Evolutionary conservation across 2,329 filamentous ascomycete genomes (phyloP).

Genomic region (Penicillium vulpinum): DNA sequence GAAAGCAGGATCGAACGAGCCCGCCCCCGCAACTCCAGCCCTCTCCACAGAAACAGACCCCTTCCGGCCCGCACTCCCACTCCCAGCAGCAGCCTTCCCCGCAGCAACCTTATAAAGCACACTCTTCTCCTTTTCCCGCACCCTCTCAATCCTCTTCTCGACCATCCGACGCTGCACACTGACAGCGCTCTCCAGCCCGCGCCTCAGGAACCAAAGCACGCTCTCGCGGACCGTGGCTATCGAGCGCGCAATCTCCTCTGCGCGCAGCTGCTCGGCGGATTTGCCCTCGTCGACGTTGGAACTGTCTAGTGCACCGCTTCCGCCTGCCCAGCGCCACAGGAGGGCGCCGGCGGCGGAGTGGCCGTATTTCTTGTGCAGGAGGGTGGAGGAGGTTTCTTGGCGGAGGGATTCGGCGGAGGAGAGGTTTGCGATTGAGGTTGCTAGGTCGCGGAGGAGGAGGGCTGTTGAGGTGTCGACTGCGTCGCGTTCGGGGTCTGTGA

Average conservation of each 20-base stretch:
- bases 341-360: conserved; percentile 48
- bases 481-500: conserved; percentile 81
- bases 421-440: conserved; percentile 74
- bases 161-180: conserved; percentile 87
- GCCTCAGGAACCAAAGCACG: conserved; percentile 78
- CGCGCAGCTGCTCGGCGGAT: conserved; percentile 66
- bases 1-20: neutral
- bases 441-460: conserved; percentile 78
- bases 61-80: neutral
- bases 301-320: conserved; percentile 41
- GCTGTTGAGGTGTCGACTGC: conserved; percentile 86
- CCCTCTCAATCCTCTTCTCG: conserved; percentile 78
- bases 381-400: conserved; percentile 68
- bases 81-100: conserved; percentile 18
- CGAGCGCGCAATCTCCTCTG: conserved; percentile 69
- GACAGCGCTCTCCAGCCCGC: conserved; percentile 73
- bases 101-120: conserved; percentile 67
- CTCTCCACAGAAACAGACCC: neutral
- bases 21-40: neutral
- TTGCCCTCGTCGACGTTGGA: conserved; percentile 49
- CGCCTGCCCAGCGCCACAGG: conserved; percentile 59
- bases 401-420: conserved; percentile 80
- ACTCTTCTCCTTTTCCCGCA: conserved; percentile 87
- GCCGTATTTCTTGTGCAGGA: conserved; percentile 72
- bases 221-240: conserved; percentile 73